Evolutionary conservation across 176 grass and related monocot genomes (phyloP).

Genomic region (Avena sativa): DNA sequence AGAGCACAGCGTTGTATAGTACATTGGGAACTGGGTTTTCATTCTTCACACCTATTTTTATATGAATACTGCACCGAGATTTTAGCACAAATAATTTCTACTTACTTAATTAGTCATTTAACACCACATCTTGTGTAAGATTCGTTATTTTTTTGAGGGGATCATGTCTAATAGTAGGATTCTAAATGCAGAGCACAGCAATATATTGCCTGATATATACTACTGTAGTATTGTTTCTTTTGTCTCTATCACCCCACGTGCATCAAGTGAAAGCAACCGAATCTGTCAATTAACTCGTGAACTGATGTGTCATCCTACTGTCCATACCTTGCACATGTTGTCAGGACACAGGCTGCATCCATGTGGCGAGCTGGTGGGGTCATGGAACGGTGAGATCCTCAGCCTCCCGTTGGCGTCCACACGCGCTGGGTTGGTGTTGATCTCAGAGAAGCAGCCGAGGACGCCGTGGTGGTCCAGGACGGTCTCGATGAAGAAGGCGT

Average conservation of each 20-base stretch:
- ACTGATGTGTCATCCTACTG: slow-evolving; percentile 40
- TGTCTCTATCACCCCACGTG: slow-evolving; percentile 32
- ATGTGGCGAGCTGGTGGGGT: slow-evolving; percentile 50
- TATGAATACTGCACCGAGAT: not conserved
- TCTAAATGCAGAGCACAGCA: not conserved
- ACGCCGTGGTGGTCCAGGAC: slow-evolving; percentile 73
- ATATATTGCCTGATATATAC: not conserved
- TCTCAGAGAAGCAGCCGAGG: slow-evolving; percentile 75
- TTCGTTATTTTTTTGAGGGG: too few species aligned
- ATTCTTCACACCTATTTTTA: not conserved
- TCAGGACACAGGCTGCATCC: slow-evolving; percentile 80
- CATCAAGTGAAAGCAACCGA: not conserved
- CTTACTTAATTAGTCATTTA: not conserved
- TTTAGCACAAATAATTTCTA: slow-evolving; percentile 14
- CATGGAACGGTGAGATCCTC: slow-evolving; percentile 73
- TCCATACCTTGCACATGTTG: slow-evolving; percentile 91
- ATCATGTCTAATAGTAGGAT: too few species aligned
- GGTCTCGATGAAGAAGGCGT: slow-evolving; percentile 84
- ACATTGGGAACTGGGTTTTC: not conserved
- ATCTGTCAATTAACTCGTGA: slow-evolving; percentile 6
- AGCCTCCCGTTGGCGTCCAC: slow-evolving; percentile 70
- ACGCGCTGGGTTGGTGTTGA: slow-evolving; percentile 64
- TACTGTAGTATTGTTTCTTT: not conserved
- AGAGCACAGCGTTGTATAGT: not conserved
- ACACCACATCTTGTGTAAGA: not conserved